Conservation (phyloP, 2,329 filamentous ascomycete genomes). For the Sphaerulina populicola region DNA sequence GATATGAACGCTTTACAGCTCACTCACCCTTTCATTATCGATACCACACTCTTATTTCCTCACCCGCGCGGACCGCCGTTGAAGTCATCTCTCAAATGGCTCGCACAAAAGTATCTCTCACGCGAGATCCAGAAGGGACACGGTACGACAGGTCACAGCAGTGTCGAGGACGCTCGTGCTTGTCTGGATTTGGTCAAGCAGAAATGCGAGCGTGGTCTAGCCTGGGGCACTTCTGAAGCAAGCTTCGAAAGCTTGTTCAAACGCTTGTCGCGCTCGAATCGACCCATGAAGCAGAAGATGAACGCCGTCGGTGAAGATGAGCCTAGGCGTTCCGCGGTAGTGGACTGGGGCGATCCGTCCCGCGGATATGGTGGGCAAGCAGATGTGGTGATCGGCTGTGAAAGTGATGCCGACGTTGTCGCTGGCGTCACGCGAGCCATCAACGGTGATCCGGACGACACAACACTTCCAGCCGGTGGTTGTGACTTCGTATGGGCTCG, state of each 20-base stretch:
- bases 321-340: slow-evolving; percentile 58
- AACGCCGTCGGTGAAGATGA: slow-evolving; percentile 35
- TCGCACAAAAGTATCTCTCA: slow-evolving; percentile 74
- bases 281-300: slow-evolving; percentile 38
- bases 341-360: slow-evolving; percentile 82
- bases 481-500: slow-evolving; percentile 58
- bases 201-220: slow-evolving; percentile 86
- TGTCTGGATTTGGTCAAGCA: slow-evolving; percentile 89
- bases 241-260: slow-evolving; percentile 84
- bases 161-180: slow-evolving; percentile 81
- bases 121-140: slow-evolving; percentile 78
- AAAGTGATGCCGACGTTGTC: slow-evolving; percentile 51
- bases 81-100: slow-evolving; percentile 83
- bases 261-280: slow-evolving; percentile 49
- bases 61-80: slow-evolving; percentile 83
- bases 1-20: slow-evolving; percentile 77
- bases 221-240: slow-evolving; percentile 72
- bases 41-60: slow-evolving; percentile 82
- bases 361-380: slow-evolving; percentile 52
- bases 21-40: slow-evolving; percentile 85
- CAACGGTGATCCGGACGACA: slow-evolving; percentile 37
- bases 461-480: slow-evolving; percentile 43
- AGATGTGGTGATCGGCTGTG: slow-evolving; percentile 49
- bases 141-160: slow-evolving; percentile 72
- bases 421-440: slow-evolving; percentile 47